A percentile compares a stretch with the other conserved stretches of the same genome.
Evolutionary conservation across 2,329 filamentous ascomycete species (phyloP).

Genomic region (Furcasterigmium furcatum): DNA sequence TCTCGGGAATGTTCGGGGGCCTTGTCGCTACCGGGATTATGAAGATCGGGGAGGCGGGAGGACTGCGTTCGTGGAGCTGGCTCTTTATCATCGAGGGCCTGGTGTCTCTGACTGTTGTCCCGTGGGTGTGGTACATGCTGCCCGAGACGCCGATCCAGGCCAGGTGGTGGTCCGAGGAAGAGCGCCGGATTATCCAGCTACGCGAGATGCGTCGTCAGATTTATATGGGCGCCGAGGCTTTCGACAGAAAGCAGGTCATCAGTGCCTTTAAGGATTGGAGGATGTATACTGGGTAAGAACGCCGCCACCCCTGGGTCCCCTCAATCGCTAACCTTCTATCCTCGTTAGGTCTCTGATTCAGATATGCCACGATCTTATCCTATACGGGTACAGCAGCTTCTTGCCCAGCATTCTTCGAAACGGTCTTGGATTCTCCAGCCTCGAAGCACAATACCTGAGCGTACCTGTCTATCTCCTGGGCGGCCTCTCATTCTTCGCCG

Average conservation of each 20-base stretch:
- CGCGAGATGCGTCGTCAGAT: constrained; percentile 37
- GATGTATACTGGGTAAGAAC: constrained; percentile 37
- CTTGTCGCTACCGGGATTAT: constrained; percentile 24
- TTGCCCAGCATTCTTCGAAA: constrained; percentile 47
- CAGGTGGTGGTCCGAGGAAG: constrained; percentile 42
- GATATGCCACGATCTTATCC: constrained; percentile 47
- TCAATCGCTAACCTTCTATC: neutral
- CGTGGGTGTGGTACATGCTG: constrained; percentile 40
- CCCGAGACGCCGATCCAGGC: constrained; percentile 41
- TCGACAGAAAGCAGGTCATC: constrained; percentile 44
- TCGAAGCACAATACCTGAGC: constrained; percentile 49
- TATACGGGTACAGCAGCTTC: constrained; percentile 55
- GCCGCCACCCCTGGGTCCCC: too few species aligned
- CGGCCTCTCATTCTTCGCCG: constrained; percentile 38
- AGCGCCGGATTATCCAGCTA: constrained; percentile 45
- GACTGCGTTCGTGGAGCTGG: too few species aligned
- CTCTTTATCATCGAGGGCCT: constrained; percentile 43
- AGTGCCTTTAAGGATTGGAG: constrained; percentile 46
- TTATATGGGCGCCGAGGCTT: constrained; percentile 46
- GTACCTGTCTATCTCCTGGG: constrained; percentile 52
- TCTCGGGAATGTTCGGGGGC: constrained; percentile 25
- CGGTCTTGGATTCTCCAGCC: constrained; percentile 43
- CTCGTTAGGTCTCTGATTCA: constrained; percentile 32
- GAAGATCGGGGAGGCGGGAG: constrained; percentile 37
- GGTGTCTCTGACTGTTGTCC: constrained; percentile 30